Percentiles rank a stretch among this genome's conserved stretches.
Evolutionary conservation across 768 basidiomycete species (phyloP).

Genomic region (Infundibulicybe gibba): DNA sequence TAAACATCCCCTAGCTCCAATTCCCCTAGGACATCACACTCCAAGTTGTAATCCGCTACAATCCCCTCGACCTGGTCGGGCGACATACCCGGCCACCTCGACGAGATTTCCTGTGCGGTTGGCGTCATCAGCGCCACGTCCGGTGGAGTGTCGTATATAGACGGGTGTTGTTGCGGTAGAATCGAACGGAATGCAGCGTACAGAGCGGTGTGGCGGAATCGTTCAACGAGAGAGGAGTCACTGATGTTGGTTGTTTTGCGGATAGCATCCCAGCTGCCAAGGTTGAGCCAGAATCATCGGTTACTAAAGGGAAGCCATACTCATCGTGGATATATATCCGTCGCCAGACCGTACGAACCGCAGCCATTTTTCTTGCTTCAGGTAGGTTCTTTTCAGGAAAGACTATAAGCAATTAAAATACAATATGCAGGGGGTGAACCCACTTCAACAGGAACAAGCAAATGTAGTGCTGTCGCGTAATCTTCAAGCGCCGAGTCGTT

Average conservation of each 20-base stretch:
- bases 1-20: constrained; percentile 60
- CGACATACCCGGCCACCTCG: constrained; percentile 74
- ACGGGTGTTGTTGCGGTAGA: constrained; percentile 34
- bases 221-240: constrained; percentile 70
- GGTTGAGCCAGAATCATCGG: not conserved
- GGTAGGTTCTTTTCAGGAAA: constrained; percentile 53
- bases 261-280: constrained; percentile 73
- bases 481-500: constrained; percentile 58
- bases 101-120: constrained; percentile 52
- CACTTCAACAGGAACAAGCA: constrained; percentile 58
- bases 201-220: constrained; percentile 73
- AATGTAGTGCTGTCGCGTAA: constrained; percentile 64
- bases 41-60: constrained; percentile 55
- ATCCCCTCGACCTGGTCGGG: constrained; percentile 60
- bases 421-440: constrained; percentile 8
- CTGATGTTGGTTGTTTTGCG: constrained; percentile 71
- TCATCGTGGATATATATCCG: constrained; percentile 86
- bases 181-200: constrained; percentile 60
- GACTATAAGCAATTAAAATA: not conserved
- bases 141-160: constrained; percentile 53
- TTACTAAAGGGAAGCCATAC: constrained; percentile 40
- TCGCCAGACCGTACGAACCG: constrained; percentile 80
- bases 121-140: constrained; percentile 59
- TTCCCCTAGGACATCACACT: constrained; percentile 55
- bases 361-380: constrained; percentile 61